Evolutionary conservation across 2,329 filamentous ascomycete genomes (phyloP).

Genomic region (Elsinoe australis): DNA sequence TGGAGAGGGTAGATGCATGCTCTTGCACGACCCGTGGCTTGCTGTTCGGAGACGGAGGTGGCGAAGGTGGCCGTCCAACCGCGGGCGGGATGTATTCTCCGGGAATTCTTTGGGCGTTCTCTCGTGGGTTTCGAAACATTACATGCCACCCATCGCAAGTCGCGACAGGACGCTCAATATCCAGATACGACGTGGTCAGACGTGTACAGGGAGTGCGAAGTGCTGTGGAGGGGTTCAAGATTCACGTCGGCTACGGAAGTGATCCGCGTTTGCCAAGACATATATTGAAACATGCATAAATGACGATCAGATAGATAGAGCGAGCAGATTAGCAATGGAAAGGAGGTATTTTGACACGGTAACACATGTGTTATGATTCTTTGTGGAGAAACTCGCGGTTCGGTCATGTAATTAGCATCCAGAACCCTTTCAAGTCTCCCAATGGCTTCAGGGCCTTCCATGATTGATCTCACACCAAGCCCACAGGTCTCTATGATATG

Average conservation of each 20-base stretch:
- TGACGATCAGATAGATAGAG: too few species aligned
- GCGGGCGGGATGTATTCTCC: conserved; percentile 37
- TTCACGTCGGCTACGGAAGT: neutral
- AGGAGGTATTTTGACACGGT: too few species aligned
- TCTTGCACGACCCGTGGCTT: conserved; percentile 15
- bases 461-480: too few species aligned
- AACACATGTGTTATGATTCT: too few species aligned
- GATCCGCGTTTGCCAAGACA: conserved; percentile 13
- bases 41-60: conserved; percentile 30
- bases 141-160: too few species aligned
- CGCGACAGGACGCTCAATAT: neutral
- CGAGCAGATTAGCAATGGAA: too few species aligned
- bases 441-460: too few species aligned
- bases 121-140: conserved; percentile 51
- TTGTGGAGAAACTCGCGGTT: too few species aligned
- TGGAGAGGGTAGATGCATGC: conserved; percentile 18
- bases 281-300: neutral
- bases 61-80: conserved; percentile 47
- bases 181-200: neutral
- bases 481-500: too few species aligned
- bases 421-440: too few species aligned
- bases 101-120: conserved; percentile 34
- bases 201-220: neutral
- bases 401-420: too few species aligned
- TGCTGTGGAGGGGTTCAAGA: neutral